These are phyloP conservation scores for Eucalyptus dawsonii DNA, from an alignment of 345 rosid genomes.

Conservation along the genomic window DNA sequence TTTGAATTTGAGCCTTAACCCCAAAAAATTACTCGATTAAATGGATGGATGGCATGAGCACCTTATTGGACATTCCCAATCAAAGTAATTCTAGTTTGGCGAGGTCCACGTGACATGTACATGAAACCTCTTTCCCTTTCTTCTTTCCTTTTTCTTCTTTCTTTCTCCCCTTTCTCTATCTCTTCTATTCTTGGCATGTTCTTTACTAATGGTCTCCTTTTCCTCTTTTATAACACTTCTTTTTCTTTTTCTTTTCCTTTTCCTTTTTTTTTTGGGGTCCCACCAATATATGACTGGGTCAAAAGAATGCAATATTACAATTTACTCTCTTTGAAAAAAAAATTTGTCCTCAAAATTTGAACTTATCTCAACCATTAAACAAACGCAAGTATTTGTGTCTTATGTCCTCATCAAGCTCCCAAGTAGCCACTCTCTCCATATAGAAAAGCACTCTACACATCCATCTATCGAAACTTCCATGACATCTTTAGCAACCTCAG, in stretches of 20 bases:
- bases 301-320: no score
- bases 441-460: neutral
- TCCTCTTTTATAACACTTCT: neutral
- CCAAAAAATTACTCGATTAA: no score
- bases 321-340: no score
- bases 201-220: neutral
- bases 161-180: neutral
- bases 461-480: neutral
- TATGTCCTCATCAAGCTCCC: no score
- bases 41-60: neutral
- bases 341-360: no score
- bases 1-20: neutral
- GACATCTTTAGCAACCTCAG: neutral
- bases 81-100: neutral
- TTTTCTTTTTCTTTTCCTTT: no score
- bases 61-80: neutral
- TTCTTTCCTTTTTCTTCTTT: neutral
- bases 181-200: neutral
- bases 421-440: neutral
- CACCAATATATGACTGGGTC: neutral
- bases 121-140: neutral
- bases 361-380: no score
- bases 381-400: no score
- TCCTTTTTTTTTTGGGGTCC: neutral
- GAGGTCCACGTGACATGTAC: no score